A percentile compares a stretch with the other conserved stretches of the same genome.
These are phyloP conservation scores for Magnolia sinica DNA, from an alignment of 164 flowering plant species.

Conservation along the genomic window DNA sequence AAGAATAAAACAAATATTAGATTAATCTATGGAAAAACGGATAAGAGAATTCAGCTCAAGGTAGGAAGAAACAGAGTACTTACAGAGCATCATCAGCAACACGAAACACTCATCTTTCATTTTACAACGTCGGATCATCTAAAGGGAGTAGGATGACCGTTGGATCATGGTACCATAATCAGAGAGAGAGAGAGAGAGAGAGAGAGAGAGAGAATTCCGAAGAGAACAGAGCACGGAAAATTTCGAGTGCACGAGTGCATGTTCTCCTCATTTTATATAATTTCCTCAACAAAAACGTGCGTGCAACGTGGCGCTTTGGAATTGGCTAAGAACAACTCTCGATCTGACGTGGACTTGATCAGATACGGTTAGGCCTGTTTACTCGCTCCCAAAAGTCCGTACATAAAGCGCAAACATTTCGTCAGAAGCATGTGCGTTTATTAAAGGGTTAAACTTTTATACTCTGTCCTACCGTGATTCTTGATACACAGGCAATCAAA, in stretches of 20 bases:
- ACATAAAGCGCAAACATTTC: not conserved
- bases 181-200: no score
- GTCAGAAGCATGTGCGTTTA: not conserved
- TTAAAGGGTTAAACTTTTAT: not conserved
- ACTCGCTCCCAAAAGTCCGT: not conserved
- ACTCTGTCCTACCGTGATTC: not conserved
- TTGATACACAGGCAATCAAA: not conserved
- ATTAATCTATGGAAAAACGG: not conserved
- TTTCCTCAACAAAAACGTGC: not conserved
- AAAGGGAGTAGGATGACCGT: no score
- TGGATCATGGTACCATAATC: no score
- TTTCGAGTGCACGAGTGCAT: not conserved
- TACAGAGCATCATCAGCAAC: not conserved
- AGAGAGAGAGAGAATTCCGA: not conserved
- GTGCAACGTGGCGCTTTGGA: not conserved
- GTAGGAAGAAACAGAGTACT: not conserved
- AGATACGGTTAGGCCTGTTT: not conserved
- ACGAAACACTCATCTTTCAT: not conserved
- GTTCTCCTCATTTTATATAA: not conserved
- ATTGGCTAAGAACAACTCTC: not conserved
- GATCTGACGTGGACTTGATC: not conserved
- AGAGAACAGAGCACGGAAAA: not conserved
- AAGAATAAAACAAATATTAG: not conserved
- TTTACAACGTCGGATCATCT: not conserved
- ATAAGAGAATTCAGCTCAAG: not conserved